Percentiles rank a stretch among this genome's conserved stretches.
Conservation (phyloP, 1,139 yeast species). For the Pichia sp. region DNA sequence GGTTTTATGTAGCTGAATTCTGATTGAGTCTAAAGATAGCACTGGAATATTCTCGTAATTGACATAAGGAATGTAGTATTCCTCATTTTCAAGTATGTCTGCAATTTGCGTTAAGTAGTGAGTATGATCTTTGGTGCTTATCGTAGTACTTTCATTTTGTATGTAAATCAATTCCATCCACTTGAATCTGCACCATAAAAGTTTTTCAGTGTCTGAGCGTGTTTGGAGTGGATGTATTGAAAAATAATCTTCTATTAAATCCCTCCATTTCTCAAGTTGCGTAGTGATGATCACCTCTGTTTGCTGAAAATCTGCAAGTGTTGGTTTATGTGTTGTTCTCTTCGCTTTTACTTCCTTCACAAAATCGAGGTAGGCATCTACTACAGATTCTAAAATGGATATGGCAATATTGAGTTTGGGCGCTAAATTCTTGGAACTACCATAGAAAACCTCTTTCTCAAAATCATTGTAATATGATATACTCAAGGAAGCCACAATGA, state of each 20-base stretch:
- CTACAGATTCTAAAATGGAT: slow-evolving; percentile 49
- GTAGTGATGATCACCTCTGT: slow-evolving; percentile 20
- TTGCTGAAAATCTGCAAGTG: slow-evolving; percentile 28
- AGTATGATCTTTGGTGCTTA: slow-evolving; percentile 16
- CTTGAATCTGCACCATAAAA: slow-evolving; percentile 19
- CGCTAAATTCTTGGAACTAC: neutral
- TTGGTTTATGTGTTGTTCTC: slow-evolving; percentile 21
- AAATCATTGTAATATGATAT: slow-evolving; percentile 8
- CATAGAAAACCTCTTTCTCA: slow-evolving; percentile 3
- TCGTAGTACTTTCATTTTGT: slow-evolving; percentile 13
- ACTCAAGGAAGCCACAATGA: slow-evolving; percentile 30
- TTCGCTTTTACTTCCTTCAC: slow-evolving; percentile 28
- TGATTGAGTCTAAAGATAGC: slow-evolving; percentile 44
- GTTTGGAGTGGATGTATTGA: neutral
- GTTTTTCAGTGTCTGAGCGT: neutral
- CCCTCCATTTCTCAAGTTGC: slow-evolving; percentile 29
- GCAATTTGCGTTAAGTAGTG: slow-evolving; percentile 14
- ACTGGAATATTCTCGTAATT: slow-evolving; percentile 58
- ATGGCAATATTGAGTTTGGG: slow-evolving; percentile 19
- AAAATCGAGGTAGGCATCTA: slow-evolving; percentile 38
- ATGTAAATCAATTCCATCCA: slow-evolving; percentile 21
- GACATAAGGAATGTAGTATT: slow-evolving; percentile 22
- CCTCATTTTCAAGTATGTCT: slow-evolving; percentile 9
- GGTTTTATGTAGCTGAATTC: slow-evolving; percentile 58
- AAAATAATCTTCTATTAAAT: slow-evolving; percentile 20